Percentiles rank a stretch among this genome's conserved stretches.
phyloP scores from a whole-genome alignment of 1,284 basidiomycete species.

The Irpex sp. region DNA sequence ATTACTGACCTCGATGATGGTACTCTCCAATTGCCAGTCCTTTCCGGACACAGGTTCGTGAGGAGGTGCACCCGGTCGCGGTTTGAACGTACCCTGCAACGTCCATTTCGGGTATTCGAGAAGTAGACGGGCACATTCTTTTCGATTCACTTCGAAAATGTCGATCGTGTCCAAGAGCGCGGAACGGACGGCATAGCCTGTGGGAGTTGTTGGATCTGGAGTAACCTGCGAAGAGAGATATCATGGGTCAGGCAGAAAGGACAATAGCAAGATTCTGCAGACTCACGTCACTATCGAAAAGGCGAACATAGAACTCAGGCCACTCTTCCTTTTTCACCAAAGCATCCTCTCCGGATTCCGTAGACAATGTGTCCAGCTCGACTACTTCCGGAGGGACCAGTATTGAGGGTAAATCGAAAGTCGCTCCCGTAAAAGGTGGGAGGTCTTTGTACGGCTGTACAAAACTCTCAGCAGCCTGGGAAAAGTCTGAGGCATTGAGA shows the following conservation, averaged over 20 bases:
- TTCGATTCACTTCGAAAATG: constrained; percentile 95
- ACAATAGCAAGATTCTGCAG: background rate
- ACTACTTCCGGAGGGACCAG: constrained; percentile 87
- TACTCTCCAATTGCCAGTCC: constrained; percentile 78
- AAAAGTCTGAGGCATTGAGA: constrained; percentile 54
- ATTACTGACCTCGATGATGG: constrained; percentile 65
- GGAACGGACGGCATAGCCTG: constrained; percentile 79
- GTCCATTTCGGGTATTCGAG: constrained; percentile 89
- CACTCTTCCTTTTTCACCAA: constrained; percentile 76
- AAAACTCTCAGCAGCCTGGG: constrained; percentile 51
- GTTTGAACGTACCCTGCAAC: constrained; percentile 80
- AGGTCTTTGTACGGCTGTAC: constrained; percentile 65
- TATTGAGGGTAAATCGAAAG: constrained; percentile 73
- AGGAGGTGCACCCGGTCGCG: constrained; percentile 53
- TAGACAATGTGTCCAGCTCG: constrained; percentile 67
- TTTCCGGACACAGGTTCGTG: constrained; percentile 51
- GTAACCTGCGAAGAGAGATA: constrained; percentile 52
- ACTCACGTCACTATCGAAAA: constrained; percentile 82
- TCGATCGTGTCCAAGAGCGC: constrained; percentile 82
- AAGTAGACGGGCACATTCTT: constrained; percentile 87
- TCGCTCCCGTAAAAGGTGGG: constrained; percentile 40
- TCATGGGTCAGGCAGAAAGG: too few species aligned
- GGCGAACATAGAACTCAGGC: constrained; percentile 64
- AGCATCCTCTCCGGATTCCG: constrained; percentile 60
- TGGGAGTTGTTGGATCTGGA: constrained; percentile 67